Percentiles rank a stretch among this genome's conserved stretches.
phyloP scores from a whole-genome alignment of 495 filamentous ascomycete species.

The Aspergillus biplanus region DNA sequence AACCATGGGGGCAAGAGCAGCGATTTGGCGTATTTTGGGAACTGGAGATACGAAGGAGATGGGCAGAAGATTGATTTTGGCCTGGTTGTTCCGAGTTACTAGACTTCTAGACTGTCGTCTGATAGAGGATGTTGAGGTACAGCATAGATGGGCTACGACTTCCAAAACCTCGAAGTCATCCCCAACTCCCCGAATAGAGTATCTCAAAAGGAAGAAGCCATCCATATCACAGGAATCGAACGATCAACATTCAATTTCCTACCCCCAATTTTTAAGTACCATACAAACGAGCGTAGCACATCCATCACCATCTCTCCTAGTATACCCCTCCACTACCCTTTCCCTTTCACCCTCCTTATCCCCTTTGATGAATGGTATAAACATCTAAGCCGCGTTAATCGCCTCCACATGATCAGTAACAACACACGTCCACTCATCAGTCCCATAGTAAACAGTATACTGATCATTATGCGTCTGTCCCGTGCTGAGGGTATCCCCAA shows the following conservation, averaged over 20 bases:
- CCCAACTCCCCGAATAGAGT: no score
- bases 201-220: no score
- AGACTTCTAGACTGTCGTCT: not conserved
- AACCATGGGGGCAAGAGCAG: constrained; percentile 8
- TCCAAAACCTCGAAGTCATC: not conserved
- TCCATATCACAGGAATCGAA: no score
- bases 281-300: no score
- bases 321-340: no score
- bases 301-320: no score
- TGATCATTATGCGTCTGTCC: constrained; percentile 64
- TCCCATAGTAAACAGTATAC: constrained; percentile 63
- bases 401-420: constrained; percentile 60
- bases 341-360: no score
- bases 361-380: no score
- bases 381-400: not conserved
- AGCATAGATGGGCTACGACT: no score
- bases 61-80: constrained; percentile 26
- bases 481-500: constrained; percentile 58
- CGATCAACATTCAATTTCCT: no score
- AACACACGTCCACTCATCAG: constrained; percentile 55
- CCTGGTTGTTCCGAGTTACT: constrained; percentile 17
- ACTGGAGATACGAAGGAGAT: constrained; percentile 23
- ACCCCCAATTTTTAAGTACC: no score
- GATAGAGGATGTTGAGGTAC: no score
- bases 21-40: constrained; percentile 21